Evolutionary conservation across 192 early-diverging fungal species (phyloP).

Genomic region (Coemansia furcata): DNA sequence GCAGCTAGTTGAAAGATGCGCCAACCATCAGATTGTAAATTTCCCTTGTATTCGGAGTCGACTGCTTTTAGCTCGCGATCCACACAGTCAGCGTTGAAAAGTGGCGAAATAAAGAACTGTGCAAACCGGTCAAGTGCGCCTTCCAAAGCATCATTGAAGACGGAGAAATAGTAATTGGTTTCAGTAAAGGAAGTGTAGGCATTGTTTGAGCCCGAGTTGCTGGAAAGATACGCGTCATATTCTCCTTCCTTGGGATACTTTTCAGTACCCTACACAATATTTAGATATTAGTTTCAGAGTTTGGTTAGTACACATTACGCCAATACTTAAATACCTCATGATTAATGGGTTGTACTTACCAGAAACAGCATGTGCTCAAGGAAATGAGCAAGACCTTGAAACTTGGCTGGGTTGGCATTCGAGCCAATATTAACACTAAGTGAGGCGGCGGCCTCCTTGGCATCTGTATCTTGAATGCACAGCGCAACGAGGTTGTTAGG

Average conservation of each 20-base stretch:
- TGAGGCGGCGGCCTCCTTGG: slow-evolving; percentile 55
- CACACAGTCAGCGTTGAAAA: slow-evolving; percentile 75
- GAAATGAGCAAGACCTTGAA: slow-evolving; percentile 68
- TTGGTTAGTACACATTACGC: not conserved
- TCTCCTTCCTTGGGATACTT: slow-evolving; percentile 68
- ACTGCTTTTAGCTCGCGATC: slow-evolving; percentile 88
- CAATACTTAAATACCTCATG: too few relatives aligned
- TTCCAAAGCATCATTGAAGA: slow-evolving; percentile 50
- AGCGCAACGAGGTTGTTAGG: slow-evolving; percentile 60
- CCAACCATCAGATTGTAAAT: slow-evolving; percentile 62
- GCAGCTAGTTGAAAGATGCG: not conserved
- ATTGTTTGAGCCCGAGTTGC: slow-evolving; percentile 30
- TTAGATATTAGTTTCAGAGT: not conserved
- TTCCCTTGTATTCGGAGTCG: slow-evolving; percentile 89
- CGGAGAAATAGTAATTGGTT: slow-evolving; percentile 27
- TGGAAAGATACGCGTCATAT: slow-evolving; percentile 43
- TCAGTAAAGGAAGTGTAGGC: slow-evolving; percentile 16
- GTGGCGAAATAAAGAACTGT: slow-evolving; percentile 85
- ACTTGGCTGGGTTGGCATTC: slow-evolving; percentile 55
- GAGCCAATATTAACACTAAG: slow-evolving; percentile 63
- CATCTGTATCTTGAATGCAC: slow-evolving; percentile 57
- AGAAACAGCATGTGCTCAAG: slow-evolving; percentile 69
- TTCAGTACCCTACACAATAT: slow-evolving; percentile 49
- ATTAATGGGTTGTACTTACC: slow-evolving; percentile 12
- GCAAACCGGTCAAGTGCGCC: slow-evolving; percentile 70